Evolutionary conservation across 768 basidiomycete species (phyloP).

Genomic region (Hygrocybe punicea): DNA sequence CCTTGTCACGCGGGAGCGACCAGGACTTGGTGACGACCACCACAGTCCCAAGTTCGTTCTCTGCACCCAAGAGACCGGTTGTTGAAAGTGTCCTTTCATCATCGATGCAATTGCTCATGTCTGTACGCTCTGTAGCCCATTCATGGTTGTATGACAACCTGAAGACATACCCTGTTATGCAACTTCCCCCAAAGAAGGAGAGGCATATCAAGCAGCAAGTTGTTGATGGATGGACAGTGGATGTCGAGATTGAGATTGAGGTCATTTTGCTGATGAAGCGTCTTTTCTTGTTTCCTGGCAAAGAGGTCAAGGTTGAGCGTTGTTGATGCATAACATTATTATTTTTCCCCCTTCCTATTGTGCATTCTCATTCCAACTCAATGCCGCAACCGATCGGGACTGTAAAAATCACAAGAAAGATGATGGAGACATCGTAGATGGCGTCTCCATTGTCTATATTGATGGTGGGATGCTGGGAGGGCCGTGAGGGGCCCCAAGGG

Average conservation of each 20-base stretch:
- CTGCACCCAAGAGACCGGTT: constrained; percentile 37
- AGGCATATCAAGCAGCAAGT: constrained; percentile 50
- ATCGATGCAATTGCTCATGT: background rate
- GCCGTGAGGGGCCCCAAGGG: too few species aligned
- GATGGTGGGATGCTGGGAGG: too few species aligned
- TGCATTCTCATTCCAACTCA: background rate
- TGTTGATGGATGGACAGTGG: constrained; percentile 51
- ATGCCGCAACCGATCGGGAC: too few species aligned
- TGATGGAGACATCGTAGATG: too few species aligned
- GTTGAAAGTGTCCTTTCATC: constrained; percentile 45
- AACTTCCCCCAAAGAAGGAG: constrained; percentile 54
- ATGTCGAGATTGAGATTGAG: constrained; percentile 51
- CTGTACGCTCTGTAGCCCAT: constrained; percentile 41
- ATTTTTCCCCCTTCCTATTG: too few species aligned
- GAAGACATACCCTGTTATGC: constrained; percentile 64
- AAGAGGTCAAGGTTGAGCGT: constrained; percentile 14
- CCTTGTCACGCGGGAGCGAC: constrained; percentile 30
- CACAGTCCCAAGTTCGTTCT: background rate
- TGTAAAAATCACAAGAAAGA: too few species aligned
- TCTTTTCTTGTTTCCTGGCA: constrained; percentile 66
- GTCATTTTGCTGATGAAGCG: constrained; percentile 55
- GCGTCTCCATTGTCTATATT: too few species aligned
- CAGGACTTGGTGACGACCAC: constrained; percentile 18
- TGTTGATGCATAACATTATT: background rate
- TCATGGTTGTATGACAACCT: constrained; percentile 78